Conservation (phyloP, 139 green algal genomes). For the Tetratostichococcus sp. region DNA sequence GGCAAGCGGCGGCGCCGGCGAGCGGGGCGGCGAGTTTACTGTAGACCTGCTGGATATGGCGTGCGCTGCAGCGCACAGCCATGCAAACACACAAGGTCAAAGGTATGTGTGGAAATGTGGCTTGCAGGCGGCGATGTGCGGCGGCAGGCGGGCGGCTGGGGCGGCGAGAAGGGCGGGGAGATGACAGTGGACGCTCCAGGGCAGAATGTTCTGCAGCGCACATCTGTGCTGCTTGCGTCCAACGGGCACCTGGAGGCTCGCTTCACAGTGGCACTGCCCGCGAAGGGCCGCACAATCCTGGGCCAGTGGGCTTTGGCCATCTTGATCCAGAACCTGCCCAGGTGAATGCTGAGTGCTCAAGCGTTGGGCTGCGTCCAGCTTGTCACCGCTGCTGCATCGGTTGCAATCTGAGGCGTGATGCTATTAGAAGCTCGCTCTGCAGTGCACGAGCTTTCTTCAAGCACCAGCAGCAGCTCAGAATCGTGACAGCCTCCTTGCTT, state of each 20-base stretch:
- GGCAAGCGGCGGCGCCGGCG: no score
- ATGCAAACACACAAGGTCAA: no score
- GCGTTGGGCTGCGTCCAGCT: no score
- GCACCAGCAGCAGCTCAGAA: no score
- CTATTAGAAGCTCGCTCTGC: no score
- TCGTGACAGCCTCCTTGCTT: neutral
- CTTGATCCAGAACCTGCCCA: slow-evolving; percentile 44
- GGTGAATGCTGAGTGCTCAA: slow-evolving; percentile 6
- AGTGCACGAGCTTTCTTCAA: no score
- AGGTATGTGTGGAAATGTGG: no score
- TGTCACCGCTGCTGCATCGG: no score
- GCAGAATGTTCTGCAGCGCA: slow-evolving; percentile 64
- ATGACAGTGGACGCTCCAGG: slow-evolving; percentile 56
- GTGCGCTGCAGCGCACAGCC: no score
- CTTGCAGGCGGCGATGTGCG: slow-evolving; percentile 34
- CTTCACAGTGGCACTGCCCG: slow-evolving; percentile 67
- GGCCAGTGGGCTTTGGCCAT: slow-evolving; percentile 45
- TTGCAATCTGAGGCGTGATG: no score
- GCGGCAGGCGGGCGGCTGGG: slow-evolving; percentile 41
- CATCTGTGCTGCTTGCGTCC: slow-evolving; percentile 34
- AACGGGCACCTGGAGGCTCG: slow-evolving; percentile 47
- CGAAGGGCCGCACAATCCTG: slow-evolving; percentile 52
- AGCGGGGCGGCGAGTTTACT: no score
- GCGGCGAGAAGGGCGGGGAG: slow-evolving; percentile 65
- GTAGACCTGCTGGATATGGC: no score